Percentiles rank a stretch among this genome's conserved stretches.
phyloP scores from a whole-genome alignment of 73 alveolate genomes.

The Stentor coeruleus region DNA sequence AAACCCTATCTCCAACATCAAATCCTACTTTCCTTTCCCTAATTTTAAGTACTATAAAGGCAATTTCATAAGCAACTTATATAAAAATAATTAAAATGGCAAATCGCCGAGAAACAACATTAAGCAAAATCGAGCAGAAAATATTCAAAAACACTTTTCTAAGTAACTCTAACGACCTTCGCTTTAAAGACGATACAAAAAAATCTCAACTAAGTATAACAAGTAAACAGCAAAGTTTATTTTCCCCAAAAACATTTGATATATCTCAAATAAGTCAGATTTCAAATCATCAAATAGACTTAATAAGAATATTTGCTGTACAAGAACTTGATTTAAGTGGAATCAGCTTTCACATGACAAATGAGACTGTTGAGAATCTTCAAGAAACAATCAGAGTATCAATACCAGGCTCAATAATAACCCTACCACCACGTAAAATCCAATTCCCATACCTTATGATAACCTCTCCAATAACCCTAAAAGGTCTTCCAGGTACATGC shows the following conservation, averaged over 20 bases:
- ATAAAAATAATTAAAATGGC: not conserved
- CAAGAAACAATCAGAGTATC: slow-evolving; percentile 25
- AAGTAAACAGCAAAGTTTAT: not conserved
- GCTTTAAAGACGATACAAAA: not conserved
- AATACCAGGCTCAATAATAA: slow-evolving; percentile 32
- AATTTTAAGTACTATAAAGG: too few relatives aligned
- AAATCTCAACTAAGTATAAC: not conserved
- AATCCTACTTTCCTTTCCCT: too few relatives aligned
- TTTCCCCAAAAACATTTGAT: not conserved
- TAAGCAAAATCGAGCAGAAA: slow-evolving; percentile 18
- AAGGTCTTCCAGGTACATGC: slow-evolving; percentile 49
- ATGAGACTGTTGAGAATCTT: not conserved
- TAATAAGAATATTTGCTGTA: not conserved
- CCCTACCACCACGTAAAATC: slow-evolving; percentile 45
- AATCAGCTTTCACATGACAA: not conserved
- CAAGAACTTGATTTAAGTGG: slow-evolving; percentile 22
- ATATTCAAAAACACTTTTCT: slow-evolving; percentile 13
- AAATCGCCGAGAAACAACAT: not conserved
- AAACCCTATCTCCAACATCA: too few relatives aligned
- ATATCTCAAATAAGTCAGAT: not conserved
- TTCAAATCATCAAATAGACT: not conserved
- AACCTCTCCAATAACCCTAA: slow-evolving; percentile 38
- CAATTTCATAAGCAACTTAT: too few relatives aligned
- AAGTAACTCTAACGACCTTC: slow-evolving; percentile 18
- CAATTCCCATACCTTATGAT: slow-evolving; percentile 37